A percentile compares a stretch with the other conserved stretches of the same genome.
Conservation (phyloP, 257 asterid species). For the Ligustrum vulgare region DNA sequence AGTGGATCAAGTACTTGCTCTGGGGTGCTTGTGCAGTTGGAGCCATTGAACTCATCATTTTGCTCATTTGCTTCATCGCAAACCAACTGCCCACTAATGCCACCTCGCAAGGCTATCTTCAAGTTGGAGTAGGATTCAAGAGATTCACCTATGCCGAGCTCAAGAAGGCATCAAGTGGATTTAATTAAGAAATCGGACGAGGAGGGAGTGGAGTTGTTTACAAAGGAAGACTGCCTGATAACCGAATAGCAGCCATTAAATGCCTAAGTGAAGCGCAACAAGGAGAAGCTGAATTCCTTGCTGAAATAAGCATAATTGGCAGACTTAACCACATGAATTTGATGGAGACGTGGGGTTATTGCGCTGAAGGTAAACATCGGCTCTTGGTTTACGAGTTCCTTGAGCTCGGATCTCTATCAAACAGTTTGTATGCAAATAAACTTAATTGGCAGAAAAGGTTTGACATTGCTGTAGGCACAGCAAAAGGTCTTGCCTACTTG, state of each 20-base stretch:
- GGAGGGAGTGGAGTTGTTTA: slow-evolving; percentile 45
- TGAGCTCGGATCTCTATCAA: too few relatives aligned
- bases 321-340: slow-evolving; percentile 39
- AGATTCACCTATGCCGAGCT: slow-evolving; percentile 39
- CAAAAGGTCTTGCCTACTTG: too few relatives aligned
- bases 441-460: too few relatives aligned
- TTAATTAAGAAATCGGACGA: slow-evolving; percentile 40
- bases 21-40: slow-evolving; percentile 26
- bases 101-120: slow-evolving; percentile 22
- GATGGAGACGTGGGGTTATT: slow-evolving; percentile 33
- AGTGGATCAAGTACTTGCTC: slow-evolving; percentile 19
- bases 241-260: slow-evolving; percentile 38
- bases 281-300: slow-evolving; percentile 38
- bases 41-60: slow-evolving; percentile 27
- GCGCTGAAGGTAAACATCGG: slow-evolving; percentile 37
- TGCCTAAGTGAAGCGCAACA: slow-evolving; percentile 27
- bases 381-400: slow-evolving; percentile 39
- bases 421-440: too few relatives aligned
- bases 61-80: slow-evolving; percentile 24
- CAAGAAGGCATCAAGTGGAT: slow-evolving; percentile 35
- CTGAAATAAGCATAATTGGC: slow-evolving; percentile 20
- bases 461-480: too few relatives aligned
- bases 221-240: slow-evolving; percentile 33
- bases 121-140: slow-evolving; percentile 35
- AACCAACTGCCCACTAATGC: slow-evolving; percentile 10